These are phyloP conservation scores for Phialophora verrucosa DNA, from an alignment of 2,329 filamentous ascomycete species.

Conservation along the genomic window DNA sequence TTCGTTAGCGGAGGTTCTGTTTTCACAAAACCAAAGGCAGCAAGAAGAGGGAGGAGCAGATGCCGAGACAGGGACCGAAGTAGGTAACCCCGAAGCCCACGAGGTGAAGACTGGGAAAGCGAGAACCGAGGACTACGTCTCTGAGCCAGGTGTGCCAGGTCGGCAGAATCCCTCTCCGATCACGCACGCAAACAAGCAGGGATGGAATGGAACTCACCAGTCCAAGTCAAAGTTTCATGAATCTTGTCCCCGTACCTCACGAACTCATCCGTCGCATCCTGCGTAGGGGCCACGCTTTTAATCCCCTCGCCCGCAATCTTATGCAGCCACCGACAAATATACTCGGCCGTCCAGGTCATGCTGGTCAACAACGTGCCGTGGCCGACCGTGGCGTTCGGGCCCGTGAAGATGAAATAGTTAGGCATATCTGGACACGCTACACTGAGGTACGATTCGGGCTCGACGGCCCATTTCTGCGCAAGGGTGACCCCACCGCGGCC, in stretches of 20 bases:
- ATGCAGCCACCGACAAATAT: constrained; percentile 42
- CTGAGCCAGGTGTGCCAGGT: neutral
- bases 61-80: neutral
- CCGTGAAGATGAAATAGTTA: constrained; percentile 46
- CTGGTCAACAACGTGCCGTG: constrained; percentile 42
- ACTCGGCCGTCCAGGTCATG: constrained; percentile 41
- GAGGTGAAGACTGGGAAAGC: neutral
- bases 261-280: constrained; percentile 44
- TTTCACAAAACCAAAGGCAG: neutral
- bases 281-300: constrained; percentile 41
- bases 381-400: constrained; percentile 41
- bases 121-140: neutral
- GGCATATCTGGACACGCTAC: constrained; percentile 42
- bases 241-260: constrained; percentile 44
- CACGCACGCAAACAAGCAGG: neutral
- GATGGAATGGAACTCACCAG: neutral
- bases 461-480: constrained; percentile 41
- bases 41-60: neutral
- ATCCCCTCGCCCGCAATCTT: constrained; percentile 46
- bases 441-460: constrained; percentile 42
- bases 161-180: neutral
- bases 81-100: neutral
- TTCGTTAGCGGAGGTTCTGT: neutral
- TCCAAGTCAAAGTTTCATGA: constrained; percentile 42
- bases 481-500: constrained; percentile 43